A percentile compares a stretch with the other conserved stretches of the same genome.
Conservation (phyloP, 495 filamentous ascomycete genomes). For the Paragyromitra xinjiangensis region DNA sequence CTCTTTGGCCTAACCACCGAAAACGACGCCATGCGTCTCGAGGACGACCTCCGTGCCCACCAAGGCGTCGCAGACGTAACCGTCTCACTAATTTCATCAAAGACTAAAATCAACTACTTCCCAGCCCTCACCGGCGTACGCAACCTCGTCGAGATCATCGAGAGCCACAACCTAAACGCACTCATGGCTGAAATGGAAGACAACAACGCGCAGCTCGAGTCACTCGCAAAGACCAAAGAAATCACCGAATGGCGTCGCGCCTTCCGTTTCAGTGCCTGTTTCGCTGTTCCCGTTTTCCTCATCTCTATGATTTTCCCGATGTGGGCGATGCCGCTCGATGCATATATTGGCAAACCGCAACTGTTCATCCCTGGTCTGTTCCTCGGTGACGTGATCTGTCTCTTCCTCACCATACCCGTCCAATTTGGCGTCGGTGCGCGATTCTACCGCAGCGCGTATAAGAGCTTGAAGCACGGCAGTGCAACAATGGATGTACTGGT, state of each 20-base stretch:
- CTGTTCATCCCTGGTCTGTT: conserved; percentile 77
- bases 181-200: conserved; percentile 90
- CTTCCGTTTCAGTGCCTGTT: conserved; percentile 75
- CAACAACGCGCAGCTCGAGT: conserved; percentile 96
- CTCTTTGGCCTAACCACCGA: conserved; percentile 81
- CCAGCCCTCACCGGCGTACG: conserved; percentile 78
- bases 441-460: conserved; percentile 91
- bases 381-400: conserved; percentile 84
- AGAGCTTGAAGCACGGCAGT: conserved; percentile 83
- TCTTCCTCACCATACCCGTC: conserved; percentile 85
- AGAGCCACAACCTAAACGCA: conserved; percentile 83
- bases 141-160: conserved; percentile 80
- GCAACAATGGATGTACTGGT: conserved; percentile 99
- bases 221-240: conserved; percentile 92
- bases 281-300: conserved; percentile 90
- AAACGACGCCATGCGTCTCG: conserved; percentile 73
- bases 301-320: conserved; percentile 93
- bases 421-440: conserved; percentile 96
- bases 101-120: conserved; percentile 74
- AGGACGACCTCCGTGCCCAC: conserved; percentile 70
- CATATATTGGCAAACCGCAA: conserved; percentile 64
- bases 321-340: conserved; percentile 65
- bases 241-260: conserved; percentile 89
- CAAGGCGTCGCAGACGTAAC: conserved; percentile 76
- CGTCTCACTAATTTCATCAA: conserved; percentile 74